These are phyloP conservation scores for Alternaria novae-zelandiae DNA, from an alignment of 2,329 filamentous ascomycete genomes.

Conservation along the genomic window DNA sequence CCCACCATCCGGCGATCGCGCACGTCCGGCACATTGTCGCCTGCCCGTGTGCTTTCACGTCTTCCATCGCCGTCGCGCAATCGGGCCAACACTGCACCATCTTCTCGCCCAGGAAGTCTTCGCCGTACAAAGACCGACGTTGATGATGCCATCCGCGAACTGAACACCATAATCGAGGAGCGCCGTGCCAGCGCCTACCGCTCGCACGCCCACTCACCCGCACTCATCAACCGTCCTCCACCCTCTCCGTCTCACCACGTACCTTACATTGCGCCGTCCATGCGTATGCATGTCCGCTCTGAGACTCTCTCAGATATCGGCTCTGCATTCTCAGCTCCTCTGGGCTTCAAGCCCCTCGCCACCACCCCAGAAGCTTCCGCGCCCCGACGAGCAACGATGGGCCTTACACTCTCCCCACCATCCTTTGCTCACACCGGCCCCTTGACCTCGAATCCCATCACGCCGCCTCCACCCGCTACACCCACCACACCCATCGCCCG, in stretches of 20 bases:
- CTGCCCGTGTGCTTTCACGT: slow-evolving; percentile 36
- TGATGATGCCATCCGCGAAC: slow-evolving; percentile 55
- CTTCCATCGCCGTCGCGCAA: slow-evolving; percentile 43
- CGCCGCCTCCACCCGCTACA: slow-evolving; percentile 40
- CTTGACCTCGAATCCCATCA: slow-evolving; percentile 45
- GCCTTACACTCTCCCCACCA: slow-evolving; percentile 35
- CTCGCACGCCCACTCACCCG: slow-evolving; percentile 35
- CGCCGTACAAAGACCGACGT: slow-evolving; percentile 49
- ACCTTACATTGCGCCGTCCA: slow-evolving; percentile 54
- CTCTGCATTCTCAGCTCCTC: slow-evolving; percentile 53
- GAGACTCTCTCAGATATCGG: slow-evolving; percentile 58
- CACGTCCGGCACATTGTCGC: slow-evolving; percentile 32
- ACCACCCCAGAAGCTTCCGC: slow-evolving; percentile 17
- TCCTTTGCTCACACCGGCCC: slow-evolving; percentile 31
- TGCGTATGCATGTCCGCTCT: slow-evolving; percentile 54
- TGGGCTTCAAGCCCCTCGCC: slow-evolving; percentile 36
- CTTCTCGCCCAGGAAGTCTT: slow-evolving; percentile 44
- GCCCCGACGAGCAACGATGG: slow-evolving; percentile 21
- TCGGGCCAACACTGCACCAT: slow-evolving; percentile 45
- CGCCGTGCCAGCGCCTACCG: slow-evolving; percentile 49
- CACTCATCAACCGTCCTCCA: slow-evolving; percentile 35
- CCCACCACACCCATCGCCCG: slow-evolving; percentile 44
- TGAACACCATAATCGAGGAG: slow-evolving; percentile 58
- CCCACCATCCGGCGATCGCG: slow-evolving; percentile 35
- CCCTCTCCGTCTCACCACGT: slow-evolving; percentile 50